Base-by-base conservation (phyloP, 1,139 yeast genomes). In the Geotrichum europaeum region DNA sequence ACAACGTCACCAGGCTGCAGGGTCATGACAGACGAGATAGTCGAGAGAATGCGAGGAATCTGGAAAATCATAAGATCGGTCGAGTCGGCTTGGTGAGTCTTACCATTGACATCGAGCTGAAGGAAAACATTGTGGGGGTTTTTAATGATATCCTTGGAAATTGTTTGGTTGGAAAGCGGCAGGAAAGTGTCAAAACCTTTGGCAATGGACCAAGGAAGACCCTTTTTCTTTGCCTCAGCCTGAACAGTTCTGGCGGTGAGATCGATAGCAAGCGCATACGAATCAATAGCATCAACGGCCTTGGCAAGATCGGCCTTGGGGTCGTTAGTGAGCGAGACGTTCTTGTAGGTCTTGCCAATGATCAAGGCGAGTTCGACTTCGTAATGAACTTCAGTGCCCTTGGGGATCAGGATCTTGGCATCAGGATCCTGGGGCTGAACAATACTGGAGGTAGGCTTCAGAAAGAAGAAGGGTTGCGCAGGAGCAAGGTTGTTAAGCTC, bases 211-310 rank as follows among this genome's bases (percentile, higher is more conserved):
- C 99, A 94, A 15, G 99, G 99, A 61, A 94, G 80, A 1, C 99
- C 98, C 73, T 90, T 90, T 76, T 81, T 83, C 75, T 94, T 95
- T 57, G 97, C 97, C 70, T 87, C 97, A 69, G 88, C 92, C 75
- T 94, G 99, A 43, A 94, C 96, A 70, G 92, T 91, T 73, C 99
- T 82, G 0, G 97, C 99, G 9, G 99, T 94, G 81, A 94, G 81
- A 73, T 94, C 99, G 60, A 94, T 82, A 0, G 97, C 91, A 65
- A 95, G 78, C 0, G 96, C 89, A 70, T 92, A 91, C 2, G 98
- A 87, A 9, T 83, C 89, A 67, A 94, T 89, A 18, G 90, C 79
- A 56, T 87, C 89, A 60, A 87, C 71, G 15, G 51, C 49, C 5
- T 47, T 24, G 25, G 56, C 34, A 18, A 59, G 53, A 40, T 59